phyloP scores from a whole-genome alignment of 257 asterid species.

The Solanum dulcamara region DNA sequence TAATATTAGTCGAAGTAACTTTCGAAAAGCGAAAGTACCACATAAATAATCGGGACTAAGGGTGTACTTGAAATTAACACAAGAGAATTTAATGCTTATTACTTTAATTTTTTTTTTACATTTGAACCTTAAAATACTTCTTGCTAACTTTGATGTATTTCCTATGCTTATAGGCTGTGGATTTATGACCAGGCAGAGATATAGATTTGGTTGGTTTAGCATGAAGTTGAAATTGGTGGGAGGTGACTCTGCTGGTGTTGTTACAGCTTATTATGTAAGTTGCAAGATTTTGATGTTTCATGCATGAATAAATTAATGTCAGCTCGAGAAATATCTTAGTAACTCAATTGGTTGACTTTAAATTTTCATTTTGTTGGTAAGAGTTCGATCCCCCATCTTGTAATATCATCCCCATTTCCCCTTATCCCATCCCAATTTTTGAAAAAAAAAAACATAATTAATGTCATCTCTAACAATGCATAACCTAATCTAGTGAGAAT shows the following conservation, averaged over 20 bases:
- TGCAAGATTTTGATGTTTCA: background rate
- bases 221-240: slow-evolving; percentile 80
- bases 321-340: no score
- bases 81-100: background rate
- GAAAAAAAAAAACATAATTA: no score
- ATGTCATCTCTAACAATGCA: background rate
- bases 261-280: slow-evolving; percentile 85
- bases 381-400: no score
- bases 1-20: no score
- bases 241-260: slow-evolving; percentile 96
- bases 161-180: slow-evolving; percentile 55
- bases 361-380: no score
- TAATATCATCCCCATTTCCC: no score
- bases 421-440: no score
- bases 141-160: background rate
- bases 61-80: background rate
- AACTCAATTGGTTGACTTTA: no score
- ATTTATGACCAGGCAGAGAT: slow-evolving; percentile 61
- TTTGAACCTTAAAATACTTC: background rate
- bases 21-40: no score
- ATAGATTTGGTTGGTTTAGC: slow-evolving; percentile 98
- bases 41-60: no score
- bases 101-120: background rate
- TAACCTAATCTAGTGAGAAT: background rate
- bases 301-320: background rate